Base-by-base conservation (phyloP, 371 early-diverging fungal genomes). In the Mortierella sp. region DNA sequence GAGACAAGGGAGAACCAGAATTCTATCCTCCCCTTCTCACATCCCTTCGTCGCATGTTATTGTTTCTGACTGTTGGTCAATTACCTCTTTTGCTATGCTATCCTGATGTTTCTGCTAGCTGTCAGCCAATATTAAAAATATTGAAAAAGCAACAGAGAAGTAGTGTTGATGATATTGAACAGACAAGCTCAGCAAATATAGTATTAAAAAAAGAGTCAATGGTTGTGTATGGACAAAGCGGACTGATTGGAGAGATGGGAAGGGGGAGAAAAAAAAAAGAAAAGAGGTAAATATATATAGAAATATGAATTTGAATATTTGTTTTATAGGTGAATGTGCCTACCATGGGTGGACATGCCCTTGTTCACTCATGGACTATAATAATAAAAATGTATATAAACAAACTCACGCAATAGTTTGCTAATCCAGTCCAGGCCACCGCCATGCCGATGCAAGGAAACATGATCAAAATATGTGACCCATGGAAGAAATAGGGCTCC, bases 231-330 rank as follows among this genome's bases (percentile, higher is more conserved):
- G 53, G 49, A 35, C 8, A 29, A 64, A n/a, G 8, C 40, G 40
- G 40, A 37, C 40, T 37, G 60, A 3, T 9, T 13, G 40, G 19
- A 9, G 49, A 43, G n/a, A 34, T 51, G 64, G 26, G 56, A 66
- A 56, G 42, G 55, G 64, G 55, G 42, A 67, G 56, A 68, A 31
- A 70, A 58, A 51, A 34, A 66, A 66, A 29, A 58, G 64, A 34
- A 49, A 40, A 58, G 40, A 51, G 49, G 32, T 17, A 31, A 59
- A 60, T 45, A 37, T 34, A 35, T 66, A 58, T 57, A 32, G 26
- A 29, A 12, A 28, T 17, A 6, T 23, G 31, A 29, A 55, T 26
- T 55, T 55, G 55, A 47, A 22, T 45, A 61, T 15, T 42, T 40
- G 51, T 35, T 35, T 35, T 37, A 37, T 47, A 47, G n/a, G n/a